Evolutionary conservation across 2,329 filamentous ascomycete species (phyloP).

Genomic region (Fusarium foetens): DNA sequence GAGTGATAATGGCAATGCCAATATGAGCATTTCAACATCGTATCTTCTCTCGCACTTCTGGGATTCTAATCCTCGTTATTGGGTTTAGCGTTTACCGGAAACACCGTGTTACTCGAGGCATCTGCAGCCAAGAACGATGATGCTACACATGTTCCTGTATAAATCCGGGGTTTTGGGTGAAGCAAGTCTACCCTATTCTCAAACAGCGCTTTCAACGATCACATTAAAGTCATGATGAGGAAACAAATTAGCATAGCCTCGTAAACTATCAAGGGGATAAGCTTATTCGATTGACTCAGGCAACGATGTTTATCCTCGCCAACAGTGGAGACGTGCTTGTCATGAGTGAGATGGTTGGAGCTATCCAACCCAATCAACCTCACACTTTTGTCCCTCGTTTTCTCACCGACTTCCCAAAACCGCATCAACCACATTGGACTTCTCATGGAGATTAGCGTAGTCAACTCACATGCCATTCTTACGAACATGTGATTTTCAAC

Average conservation of each 20-base stretch:
- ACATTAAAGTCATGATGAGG: not conserved
- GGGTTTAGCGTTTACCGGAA: not conserved
- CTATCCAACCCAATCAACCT: not conserved
- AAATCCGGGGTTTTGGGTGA: not conserved
- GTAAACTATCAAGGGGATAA: not conserved
- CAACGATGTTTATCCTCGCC: not conserved
- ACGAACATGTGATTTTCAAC: not conserved
- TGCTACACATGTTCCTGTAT: not conserved
- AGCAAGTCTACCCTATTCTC: not conserved
- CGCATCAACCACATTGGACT: not conserved
- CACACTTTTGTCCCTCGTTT: not conserved
- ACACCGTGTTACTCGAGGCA: not conserved
- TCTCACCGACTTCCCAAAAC: not conserved
- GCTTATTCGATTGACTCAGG: not conserved
- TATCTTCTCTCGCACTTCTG: not conserved
- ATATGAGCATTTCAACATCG: slow-evolving; percentile 5
- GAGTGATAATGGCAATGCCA: not conserved
- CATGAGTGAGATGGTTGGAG: not conserved
- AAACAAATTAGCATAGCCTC: not conserved
- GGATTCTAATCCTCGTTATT: too few species aligned
- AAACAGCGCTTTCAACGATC: not conserved
- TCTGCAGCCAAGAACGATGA: not conserved
- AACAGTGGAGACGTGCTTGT: not conserved
- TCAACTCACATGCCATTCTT: not conserved
- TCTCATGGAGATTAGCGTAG: not conserved